Percentiles rank a stretch among this genome's conserved stretches.
Evolutionary conservation across 2,329 filamentous ascomycete species (phyloP).

Genomic region (Xylaria sp.): DNA sequence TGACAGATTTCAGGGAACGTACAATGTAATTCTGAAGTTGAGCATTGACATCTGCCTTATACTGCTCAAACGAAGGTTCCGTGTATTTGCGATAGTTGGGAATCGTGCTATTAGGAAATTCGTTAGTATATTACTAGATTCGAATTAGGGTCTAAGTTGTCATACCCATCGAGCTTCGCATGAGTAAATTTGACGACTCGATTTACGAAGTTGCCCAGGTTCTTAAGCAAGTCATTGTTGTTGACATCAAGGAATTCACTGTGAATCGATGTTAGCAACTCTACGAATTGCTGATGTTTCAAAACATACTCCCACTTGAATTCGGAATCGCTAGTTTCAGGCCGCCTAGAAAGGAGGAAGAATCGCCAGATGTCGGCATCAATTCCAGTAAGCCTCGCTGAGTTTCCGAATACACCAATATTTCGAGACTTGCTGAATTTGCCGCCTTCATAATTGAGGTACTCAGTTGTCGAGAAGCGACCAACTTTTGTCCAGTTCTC

Average conservation of each 20-base stretch:
- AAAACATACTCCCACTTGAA: slow-evolving; percentile 77
- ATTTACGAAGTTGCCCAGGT: slow-evolving; percentile 69
- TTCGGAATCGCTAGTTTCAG: slow-evolving; percentile 86
- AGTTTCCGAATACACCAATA: slow-evolving; percentile 81
- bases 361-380: slow-evolving; percentile 92
- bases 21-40: slow-evolving; percentile 69
- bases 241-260: slow-evolving; percentile 80
- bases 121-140: neutral
- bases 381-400: slow-evolving; percentile 86
- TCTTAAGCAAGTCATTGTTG: slow-evolving; percentile 87
- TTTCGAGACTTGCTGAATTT: slow-evolving; percentile 90
- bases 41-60: slow-evolving; percentile 72
- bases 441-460: slow-evolving; percentile 60
- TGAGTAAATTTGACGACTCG: slow-evolving; percentile 70
- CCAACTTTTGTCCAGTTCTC: slow-evolving; percentile 92
- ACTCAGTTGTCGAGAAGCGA: slow-evolving; percentile 89
- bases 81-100: slow-evolving; percentile 63
- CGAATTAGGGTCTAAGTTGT: neutral
- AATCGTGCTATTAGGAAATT: slow-evolving; percentile 54
- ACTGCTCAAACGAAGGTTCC: slow-evolving; percentile 41
- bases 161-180: slow-evolving; percentile 66
- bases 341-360: slow-evolving; percentile 86
- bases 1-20: neutral
- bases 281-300: slow-evolving; percentile 44
- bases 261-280: slow-evolving; percentile 7